A percentile compares a stretch with the other conserved stretches of the same genome.
phyloP scores from a whole-genome alignment of 306 rosid genomes.

The Hylodesmum podocarpum region DNA sequence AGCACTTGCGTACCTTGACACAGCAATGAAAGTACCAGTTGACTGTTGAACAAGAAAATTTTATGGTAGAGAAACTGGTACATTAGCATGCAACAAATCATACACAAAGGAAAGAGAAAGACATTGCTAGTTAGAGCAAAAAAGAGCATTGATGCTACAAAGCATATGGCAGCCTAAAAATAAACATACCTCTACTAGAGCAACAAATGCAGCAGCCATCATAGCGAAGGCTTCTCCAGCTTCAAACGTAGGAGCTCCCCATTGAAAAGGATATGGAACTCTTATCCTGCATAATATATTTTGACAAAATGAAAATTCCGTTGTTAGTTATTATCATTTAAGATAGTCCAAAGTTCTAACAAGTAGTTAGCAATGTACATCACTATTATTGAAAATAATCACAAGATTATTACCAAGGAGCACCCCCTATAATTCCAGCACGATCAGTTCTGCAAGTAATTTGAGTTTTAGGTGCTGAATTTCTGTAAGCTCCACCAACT shows the following conservation, averaged over 20 bases:
- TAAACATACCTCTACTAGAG: slow-evolving; percentile 79
- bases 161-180: neutral
- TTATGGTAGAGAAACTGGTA: neutral
- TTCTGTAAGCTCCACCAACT: slow-evolving; percentile 40
- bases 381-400: neutral
- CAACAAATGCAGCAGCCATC: slow-evolving; percentile 95
- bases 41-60: slow-evolving; percentile 54
- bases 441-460: slow-evolving; percentile 42
- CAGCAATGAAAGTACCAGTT: slow-evolving; percentile 83
- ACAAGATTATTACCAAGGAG: slow-evolving; percentile 68
- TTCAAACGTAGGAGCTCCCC: slow-evolving; percentile 98
- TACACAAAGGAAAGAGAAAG: neutral
- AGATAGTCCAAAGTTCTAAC: neutral
- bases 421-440: slow-evolving; percentile 39
- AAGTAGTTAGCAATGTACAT: neutral
- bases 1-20: slow-evolving; percentile 89
- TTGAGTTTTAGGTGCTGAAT: slow-evolving; percentile 41
- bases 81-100: neutral
- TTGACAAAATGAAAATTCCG: neutral
- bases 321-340: neutral
- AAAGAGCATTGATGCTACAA: neutral
- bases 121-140: no score
- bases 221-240: slow-evolving; percentile 98
- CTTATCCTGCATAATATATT: slow-evolving; percentile 64
- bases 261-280: slow-evolving; percentile 94